Evolutionary conservation across 352 stramenopile genomes (phyloP).

Genomic region (Phytopythium montanum): DNA sequence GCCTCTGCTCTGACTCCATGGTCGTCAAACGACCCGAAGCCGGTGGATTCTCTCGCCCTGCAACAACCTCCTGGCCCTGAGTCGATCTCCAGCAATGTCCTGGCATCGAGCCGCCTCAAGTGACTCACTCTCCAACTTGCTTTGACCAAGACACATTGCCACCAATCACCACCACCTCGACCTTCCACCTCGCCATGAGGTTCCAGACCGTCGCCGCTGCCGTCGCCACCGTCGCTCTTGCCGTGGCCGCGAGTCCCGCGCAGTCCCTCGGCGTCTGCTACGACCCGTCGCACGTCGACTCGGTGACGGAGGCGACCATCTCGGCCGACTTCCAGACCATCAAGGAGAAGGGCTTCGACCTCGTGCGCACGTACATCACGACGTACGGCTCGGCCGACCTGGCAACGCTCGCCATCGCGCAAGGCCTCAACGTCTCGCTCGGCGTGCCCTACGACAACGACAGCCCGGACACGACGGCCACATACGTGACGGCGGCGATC

Average conservation of each 20-base stretch:
- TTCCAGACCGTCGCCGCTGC: conserved; percentile 14
- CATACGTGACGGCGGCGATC: conserved; percentile 33
- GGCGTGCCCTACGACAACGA: conserved; percentile 43
- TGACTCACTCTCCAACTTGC: conserved; percentile 28
- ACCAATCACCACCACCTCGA: not conserved
- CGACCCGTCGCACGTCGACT: conserved; percentile 32
- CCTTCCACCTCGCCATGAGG: conserved; percentile 23
- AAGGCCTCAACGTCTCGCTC: conserved; percentile 44
- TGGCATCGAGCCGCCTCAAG: not conserved
- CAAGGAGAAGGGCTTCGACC: conserved; percentile 37
- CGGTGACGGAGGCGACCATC: conserved; percentile 35
- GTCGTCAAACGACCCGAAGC: not conserved
- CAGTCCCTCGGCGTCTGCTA: conserved; percentile 38
- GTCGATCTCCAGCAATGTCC: not conserved
- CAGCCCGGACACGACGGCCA: conserved; percentile 22
- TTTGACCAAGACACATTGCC: conserved; percentile 12
- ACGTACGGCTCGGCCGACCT: conserved; percentile 33
- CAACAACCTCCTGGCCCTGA: not conserved
- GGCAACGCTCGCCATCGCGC: conserved; percentile 32
- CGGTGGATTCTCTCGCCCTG: not conserved
- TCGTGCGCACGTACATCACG: conserved; percentile 53
- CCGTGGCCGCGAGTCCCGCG: conserved; percentile 1
- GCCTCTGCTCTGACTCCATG: not conserved
- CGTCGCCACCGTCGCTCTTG: conserved; percentile 10
- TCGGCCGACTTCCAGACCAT: conserved; percentile 38